phyloP scores from a whole-genome alignment of 1,284 basidiomycete species.

The Sporisorium graminicola region DNA sequence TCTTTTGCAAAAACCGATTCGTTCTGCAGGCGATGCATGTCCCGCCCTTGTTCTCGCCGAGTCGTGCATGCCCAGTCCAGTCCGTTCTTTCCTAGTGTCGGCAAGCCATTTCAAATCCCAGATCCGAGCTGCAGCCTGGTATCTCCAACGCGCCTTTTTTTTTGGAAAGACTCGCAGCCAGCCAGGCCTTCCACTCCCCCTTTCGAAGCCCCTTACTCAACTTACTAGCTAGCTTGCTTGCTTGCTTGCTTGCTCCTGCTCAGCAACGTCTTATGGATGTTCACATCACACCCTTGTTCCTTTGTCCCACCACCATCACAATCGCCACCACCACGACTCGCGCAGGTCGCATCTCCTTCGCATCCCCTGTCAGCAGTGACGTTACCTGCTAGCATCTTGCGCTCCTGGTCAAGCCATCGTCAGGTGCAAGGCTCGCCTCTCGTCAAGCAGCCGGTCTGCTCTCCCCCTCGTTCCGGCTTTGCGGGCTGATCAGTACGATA shows the following conservation, averaged over 20 bases:
- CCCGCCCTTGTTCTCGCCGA: not conserved
- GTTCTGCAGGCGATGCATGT: not conserved
- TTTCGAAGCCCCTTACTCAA: not conserved
- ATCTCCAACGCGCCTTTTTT: constrained; percentile 1
- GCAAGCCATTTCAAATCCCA: not conserved
- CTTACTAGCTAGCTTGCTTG: too few relatives aligned
- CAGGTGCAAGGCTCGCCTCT: not conserved
- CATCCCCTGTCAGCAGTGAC: not conserved
- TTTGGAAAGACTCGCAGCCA: not conserved
- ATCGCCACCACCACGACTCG: not conserved
- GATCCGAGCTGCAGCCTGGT: constrained; percentile 31
- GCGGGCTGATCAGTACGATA: not conserved
- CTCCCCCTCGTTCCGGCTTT: not conserved
- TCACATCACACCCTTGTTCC: constrained; percentile 16
- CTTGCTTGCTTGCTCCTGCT: too few relatives aligned
- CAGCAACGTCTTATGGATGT: not conserved
- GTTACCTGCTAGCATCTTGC: not conserved
- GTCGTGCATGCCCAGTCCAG: not conserved
- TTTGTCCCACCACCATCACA: constrained; percentile 7
- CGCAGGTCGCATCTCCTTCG: constrained; percentile 19
- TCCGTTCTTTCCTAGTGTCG: not conserved
- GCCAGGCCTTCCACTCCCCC: not conserved
- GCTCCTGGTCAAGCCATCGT: not conserved
- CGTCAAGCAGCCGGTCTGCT: constrained; percentile 3
- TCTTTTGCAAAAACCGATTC: not conserved